phyloP scores from a whole-genome alignment of 2,329 filamentous ascomycete species.

The Verticillium nubilum region DNA sequence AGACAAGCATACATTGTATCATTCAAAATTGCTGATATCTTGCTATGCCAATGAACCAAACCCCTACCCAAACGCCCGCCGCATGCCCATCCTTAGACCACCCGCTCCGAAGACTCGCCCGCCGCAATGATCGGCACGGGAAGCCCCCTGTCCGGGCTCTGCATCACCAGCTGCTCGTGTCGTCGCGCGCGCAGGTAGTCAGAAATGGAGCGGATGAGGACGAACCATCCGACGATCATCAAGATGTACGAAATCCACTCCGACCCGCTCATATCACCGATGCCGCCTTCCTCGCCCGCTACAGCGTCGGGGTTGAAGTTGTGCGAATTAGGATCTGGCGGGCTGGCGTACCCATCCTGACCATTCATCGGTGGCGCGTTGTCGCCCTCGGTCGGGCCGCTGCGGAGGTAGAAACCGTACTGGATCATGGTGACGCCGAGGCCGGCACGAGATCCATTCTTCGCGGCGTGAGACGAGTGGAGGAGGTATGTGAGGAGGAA shows the following conservation, averaged over 20 bases:
- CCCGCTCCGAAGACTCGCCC: slow-evolving; percentile 72
- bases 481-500: slow-evolving; percentile 97
- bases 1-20: neutral
- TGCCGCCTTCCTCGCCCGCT: slow-evolving; percentile 33
- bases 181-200: slow-evolving; percentile 83
- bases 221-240: slow-evolving; percentile 98
- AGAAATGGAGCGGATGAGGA: slow-evolving; percentile 87
- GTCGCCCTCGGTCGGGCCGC: slow-evolving; percentile 36
- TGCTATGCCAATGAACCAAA: neutral
- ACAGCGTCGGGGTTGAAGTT: slow-evolving; percentile 75
- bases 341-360: slow-evolving; percentile 59
- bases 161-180: slow-evolving; percentile 88
- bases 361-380: slow-evolving; percentile 38
- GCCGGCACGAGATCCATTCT: slow-evolving; percentile 92
- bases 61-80: slow-evolving; percentile 1
- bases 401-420: slow-evolving; percentile 94
- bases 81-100: slow-evolving; percentile 47
- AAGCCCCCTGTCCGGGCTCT: slow-evolving; percentile 85
- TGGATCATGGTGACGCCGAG: slow-evolving; percentile 94
- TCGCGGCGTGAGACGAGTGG: slow-evolving; percentile 95
- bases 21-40: neutral
- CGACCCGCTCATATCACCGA: slow-evolving; percentile 59
- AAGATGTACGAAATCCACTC: slow-evolving; percentile 90
- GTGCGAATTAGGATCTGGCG: slow-evolving; percentile 84
- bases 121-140: slow-evolving; percentile 81